Percentiles rank a stretch among this genome's conserved stretches.
phyloP scores from a whole-genome alignment of 495 filamentous ascomycete species.

The Tetracladium marchalianum region DNA sequence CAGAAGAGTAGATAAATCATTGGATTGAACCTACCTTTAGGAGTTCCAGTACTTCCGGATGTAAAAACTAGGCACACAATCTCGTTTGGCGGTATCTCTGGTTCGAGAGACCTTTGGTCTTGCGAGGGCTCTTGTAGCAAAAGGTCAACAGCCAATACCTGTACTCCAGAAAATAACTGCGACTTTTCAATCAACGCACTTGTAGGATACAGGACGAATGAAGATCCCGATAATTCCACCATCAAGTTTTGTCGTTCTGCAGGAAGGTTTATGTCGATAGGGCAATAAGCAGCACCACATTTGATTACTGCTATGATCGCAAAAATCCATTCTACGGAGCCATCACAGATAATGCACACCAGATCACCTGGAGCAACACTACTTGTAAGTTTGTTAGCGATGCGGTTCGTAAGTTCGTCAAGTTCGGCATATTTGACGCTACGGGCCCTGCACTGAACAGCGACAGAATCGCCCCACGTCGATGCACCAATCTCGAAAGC shows the following conservation, averaged over 20 bases:
- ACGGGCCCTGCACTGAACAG: too few species aligned
- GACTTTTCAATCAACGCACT: too few species aligned
- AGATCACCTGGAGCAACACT: slow-evolving; percentile 16
- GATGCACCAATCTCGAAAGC: too few species aligned
- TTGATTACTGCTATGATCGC: too few species aligned
- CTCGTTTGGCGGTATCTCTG: slow-evolving; percentile 9
- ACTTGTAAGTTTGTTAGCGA: neutral
- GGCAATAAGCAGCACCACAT: slow-evolving; percentile 12
- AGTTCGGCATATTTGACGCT: neutral
- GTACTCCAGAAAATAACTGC: too few species aligned
- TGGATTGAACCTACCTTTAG: too few species aligned
- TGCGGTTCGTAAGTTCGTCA: neutral
- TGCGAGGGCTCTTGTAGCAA: too few species aligned
- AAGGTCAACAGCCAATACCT: too few species aligned
- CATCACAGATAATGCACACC: slow-evolving; percentile 26
- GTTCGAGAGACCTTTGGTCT: neutral
- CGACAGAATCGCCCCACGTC: too few species aligned
- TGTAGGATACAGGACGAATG: too few species aligned
- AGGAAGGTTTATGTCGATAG: neutral
- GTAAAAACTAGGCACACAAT: slow-evolving; percentile 31
- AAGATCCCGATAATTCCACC: too few species aligned
- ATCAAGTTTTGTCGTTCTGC: neutral
- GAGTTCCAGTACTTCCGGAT: slow-evolving; percentile 27
- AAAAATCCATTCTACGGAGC: slow-evolving; percentile 29
- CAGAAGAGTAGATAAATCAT: too few species aligned